Conservation (phyloP, 2,329 filamentous ascomycete genomes). For the Fragosphaeria purpurea region DNA sequence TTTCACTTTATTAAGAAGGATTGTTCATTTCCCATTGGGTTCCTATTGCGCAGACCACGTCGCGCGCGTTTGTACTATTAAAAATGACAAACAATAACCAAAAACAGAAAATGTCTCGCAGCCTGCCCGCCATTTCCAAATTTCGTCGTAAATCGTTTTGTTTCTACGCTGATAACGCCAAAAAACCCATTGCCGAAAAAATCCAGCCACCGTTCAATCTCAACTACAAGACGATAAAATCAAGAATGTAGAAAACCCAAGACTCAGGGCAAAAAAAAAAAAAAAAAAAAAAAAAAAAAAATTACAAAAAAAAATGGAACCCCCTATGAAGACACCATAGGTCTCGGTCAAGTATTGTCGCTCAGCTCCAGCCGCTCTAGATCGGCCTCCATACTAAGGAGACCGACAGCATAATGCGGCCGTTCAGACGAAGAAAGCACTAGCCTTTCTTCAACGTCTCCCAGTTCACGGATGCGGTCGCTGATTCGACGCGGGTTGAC, state of each 20-base stretch:
- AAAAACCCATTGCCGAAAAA: no score
- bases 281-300: background rate
- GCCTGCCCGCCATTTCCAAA: no score
- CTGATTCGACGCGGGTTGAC: slow-evolving; percentile 41
- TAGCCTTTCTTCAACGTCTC: slow-evolving; percentile 34
- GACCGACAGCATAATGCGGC: slow-evolving; percentile 66
- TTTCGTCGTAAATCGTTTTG: no score
- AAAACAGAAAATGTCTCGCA: no score
- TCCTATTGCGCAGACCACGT: no score
- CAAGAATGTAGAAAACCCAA: background rate
- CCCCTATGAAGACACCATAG: no score
- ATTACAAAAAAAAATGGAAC: background rate
- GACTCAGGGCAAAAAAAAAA: background rate
- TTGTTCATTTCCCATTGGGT: no score
- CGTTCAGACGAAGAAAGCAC: slow-evolving; percentile 53
- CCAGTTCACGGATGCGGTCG: slow-evolving; percentile 38
- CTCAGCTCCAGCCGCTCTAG: slow-evolving; percentile 50
- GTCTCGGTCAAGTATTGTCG: background rate
- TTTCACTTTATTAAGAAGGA: no score
- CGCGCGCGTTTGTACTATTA: no score
- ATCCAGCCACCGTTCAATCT: no score
- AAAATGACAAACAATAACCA: no score
- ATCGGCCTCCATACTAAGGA: slow-evolving; percentile 70
- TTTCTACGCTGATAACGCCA: no score
- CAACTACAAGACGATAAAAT: background rate